Base-by-base conservation (phyloP, 768 basidiomycete species). In the Pleurotus tuoliensis region DNA sequence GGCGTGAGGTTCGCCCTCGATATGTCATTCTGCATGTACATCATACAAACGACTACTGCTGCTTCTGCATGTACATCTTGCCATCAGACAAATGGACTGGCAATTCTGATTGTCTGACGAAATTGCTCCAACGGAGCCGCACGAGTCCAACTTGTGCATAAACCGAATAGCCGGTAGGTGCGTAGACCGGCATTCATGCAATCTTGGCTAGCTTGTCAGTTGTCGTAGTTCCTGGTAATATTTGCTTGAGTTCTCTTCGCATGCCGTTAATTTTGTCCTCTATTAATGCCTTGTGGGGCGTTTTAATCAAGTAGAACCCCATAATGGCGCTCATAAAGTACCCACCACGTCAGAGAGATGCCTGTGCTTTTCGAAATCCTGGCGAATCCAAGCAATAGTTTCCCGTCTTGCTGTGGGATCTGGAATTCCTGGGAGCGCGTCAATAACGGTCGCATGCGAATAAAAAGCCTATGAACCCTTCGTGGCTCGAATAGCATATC, bases 311-410 rank as follows among this genome's bases (percentile, higher is more conserved):
- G 30, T 11, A 34, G 8, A 34, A 34, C 9, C 30, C 30, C 30
- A 3, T 34, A 34, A 34, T 9, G 30, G 30, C 30, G 30, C 30
- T 34, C 30, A 34, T 3, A 9, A 34, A 34, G 8, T 54, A 63
- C 79, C 53, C 62, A 91, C 90, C 59, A 74, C 67, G 64, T 91
- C 85, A 9, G 74, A 67, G 40, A 88, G 64, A 63, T 83, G 66
- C 57, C 69, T 77, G 62, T 83, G 84, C 57, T 82, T 74, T 64
- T 90, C 85, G 61, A 92, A 82, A 69, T 91, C 88, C 48, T 71
- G 64, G 25, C 90, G 83, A 68, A 92, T 81, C 88, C 90, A 92
- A 18, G 67, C 64, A 5, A 90, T 69, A 0, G 89, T 89, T 63
- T 92, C 89, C 58, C 69, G 68, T 58, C 90, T 79, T 25, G 86